These are phyloP conservation scores for Antitrichia curtipendula DNA, from an alignment of 225 moss, liverwort and hornwort species.

Conservation along the genomic window DNA sequence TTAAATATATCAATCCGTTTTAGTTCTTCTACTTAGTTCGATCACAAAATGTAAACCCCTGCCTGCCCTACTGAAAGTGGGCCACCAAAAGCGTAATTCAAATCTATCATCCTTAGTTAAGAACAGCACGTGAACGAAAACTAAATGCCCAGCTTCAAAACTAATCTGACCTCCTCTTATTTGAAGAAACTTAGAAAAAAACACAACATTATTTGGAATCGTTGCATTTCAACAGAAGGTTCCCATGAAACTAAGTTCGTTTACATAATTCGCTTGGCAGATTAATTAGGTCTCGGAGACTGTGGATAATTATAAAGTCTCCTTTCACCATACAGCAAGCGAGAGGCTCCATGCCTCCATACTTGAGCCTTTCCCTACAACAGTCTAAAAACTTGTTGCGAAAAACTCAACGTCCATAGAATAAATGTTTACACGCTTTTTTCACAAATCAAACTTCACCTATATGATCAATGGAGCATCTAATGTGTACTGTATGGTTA, in stretches of 20 bases:
- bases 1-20: not conserved
- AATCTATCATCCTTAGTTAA: not conserved
- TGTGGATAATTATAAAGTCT: no score
- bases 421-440: no score
- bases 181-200: no score
- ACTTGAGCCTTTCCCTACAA: not conserved
- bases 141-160: not conserved
- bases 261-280: not conserved
- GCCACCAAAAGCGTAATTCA: not conserved
- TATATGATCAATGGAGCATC: no score
- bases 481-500: no score
- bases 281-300: no score
- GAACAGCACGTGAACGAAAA: not conserved
- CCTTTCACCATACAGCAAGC: not conserved
- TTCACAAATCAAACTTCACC: not conserved
- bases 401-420: no score
- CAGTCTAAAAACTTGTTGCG: not conserved
- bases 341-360: not conserved
- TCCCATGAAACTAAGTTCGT: not conserved
- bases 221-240: not conserved
- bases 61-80: not conserved
- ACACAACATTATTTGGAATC: not conserved
- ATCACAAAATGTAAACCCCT: not conserved
- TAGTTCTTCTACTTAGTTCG: not conserved
- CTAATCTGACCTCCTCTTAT: not conserved